Percentiles rank a stretch among this genome's conserved stretches.
phyloP scores from a whole-genome alignment of 495 filamentous ascomycete species.

The Lasiosphaeriaceae sp. region DNA sequence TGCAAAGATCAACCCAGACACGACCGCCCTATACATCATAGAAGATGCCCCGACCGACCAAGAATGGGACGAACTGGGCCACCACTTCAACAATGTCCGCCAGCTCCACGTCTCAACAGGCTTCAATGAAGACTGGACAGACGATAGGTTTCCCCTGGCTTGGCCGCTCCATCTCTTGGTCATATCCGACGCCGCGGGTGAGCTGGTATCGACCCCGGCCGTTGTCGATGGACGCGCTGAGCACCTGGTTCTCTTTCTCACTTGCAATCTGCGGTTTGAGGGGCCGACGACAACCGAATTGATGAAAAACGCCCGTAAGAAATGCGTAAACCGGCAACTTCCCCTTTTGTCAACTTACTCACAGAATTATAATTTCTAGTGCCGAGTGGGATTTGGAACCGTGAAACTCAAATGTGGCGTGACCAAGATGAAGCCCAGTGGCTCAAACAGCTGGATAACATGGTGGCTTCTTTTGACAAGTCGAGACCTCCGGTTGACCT shows the following conservation, averaged over 20 bases:
- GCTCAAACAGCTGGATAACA: too few species aligned
- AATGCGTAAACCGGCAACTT: neutral
- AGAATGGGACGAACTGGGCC: neutral
- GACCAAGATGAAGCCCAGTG: too few species aligned
- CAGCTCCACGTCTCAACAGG: neutral
- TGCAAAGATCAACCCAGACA: neutral
- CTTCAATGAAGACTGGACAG: neutral
- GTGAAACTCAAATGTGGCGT: too few species aligned
- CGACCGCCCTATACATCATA: neutral
- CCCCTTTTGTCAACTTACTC: neutral
- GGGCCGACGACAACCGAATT: neutral
- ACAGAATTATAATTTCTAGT: neutral
- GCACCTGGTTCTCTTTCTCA: neutral
- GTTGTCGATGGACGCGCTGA: neutral
- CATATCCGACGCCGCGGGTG: neutral
- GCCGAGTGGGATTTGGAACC: too few species aligned
- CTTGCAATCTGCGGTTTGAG: neutral
- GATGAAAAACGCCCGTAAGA: neutral
- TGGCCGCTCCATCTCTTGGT: neutral
- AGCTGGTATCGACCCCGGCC: neutral
- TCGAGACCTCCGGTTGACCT: too few species aligned
- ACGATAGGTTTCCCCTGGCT: neutral
- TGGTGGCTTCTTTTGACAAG: too few species aligned
- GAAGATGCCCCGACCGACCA: neutral
- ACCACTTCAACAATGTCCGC: neutral